Base-by-base conservation (phyloP, 2,329 filamentous ascomycete genomes). In the Exutisphaerella laricina region DNA sequence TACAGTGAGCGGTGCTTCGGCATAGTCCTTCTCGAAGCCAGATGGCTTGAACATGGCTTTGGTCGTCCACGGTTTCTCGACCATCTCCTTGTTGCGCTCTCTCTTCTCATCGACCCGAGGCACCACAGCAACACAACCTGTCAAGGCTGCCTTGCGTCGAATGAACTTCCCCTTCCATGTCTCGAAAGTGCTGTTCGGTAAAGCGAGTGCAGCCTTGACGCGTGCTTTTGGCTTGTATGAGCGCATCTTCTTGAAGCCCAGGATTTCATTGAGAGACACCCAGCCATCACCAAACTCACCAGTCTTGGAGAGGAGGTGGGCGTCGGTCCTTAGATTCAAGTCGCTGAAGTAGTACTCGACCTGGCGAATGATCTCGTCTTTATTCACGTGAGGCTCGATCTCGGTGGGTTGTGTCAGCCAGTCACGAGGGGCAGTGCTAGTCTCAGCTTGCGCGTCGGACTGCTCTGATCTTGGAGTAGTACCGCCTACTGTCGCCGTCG, bases 1-100 rank as follows among this genome's bases (percentile, higher is more conserved):
- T 0, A 82, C 80, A 0, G 84, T 89, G 48, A 94, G 67, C 0
- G 88, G 88, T 1, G 82, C 74, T 62, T 97, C 90, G 9, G 84
- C 80, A 60, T 79, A 92, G 62, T 79, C 87, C 49, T 88, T 82
- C 77, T 74, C 71, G 45, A 74, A 73, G 0, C 71, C 71, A 12
- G 68, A 70, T 3, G 64, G 63, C 54, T 63, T 61, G 23, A 63
- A 50, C 63, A 70, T 68, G 26, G 58, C 63, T 55, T 71, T 72
- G 9, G 61, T 66, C 32, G 63, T 57, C 45, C 62, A 63, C 18
- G 60, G 56, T 22, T 60, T 53, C 21, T 55, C 47, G n/a, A 25
- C 47, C 13, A 54, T 45, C 14, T 61, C 51, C 48, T 61, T 63
- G 25, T 51, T 51, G 28, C 64, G 59, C n/a, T 53, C 48, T 5